Percentiles rank a stretch among this genome's conserved stretches.
These are phyloP conservation scores for Amanita exitialis DNA, from an alignment of 768 basidiomycete species.

Conservation along the genomic window DNA sequence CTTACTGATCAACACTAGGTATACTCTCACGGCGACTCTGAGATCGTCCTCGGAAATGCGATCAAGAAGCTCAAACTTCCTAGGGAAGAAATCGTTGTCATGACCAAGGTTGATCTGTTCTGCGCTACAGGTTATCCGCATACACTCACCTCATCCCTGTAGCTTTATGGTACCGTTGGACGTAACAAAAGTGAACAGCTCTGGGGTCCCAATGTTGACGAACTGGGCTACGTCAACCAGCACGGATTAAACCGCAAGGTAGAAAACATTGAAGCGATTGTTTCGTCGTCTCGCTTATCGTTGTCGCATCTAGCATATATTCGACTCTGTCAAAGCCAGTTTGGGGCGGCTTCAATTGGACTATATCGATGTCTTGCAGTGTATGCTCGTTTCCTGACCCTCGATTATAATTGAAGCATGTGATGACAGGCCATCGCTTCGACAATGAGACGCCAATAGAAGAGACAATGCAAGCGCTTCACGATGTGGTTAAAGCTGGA, in stretches of 20 bases:
- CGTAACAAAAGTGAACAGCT: background rate
- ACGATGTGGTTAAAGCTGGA: conserved; percentile 37
- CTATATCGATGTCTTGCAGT: conserved; percentile 51
- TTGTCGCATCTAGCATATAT: conserved; percentile 32
- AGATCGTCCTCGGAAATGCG: conserved; percentile 62
- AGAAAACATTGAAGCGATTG: background rate
- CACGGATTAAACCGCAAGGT: conserved; percentile 31
- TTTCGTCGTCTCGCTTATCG: background rate
- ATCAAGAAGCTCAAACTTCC: conserved; percentile 59
- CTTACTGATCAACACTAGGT: conserved; percentile 21
- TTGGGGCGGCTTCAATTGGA: conserved; percentile 47
- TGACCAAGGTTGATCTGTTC: conserved; percentile 45
- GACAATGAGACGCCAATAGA: conserved; percentile 31
- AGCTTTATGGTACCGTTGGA: background rate
- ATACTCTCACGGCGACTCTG: conserved; percentile 60
- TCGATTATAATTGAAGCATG: background rate
- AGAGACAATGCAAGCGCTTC: conserved; percentile 36
- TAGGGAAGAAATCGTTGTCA: conserved; percentile 64
- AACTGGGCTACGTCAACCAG: conserved; percentile 39
- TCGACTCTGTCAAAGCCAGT: conserved; percentile 35
- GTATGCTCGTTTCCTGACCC: conserved; percentile 11
- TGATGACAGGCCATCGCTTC: conserved; percentile 21
- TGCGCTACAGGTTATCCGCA: conserved; percentile 10
- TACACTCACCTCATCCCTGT: conserved; percentile 2
- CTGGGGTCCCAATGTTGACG: conserved; percentile 18